Evolutionary conservation across 305 asterid genomes (phyloP).

Genomic region (Fraxinus ornus): DNA sequence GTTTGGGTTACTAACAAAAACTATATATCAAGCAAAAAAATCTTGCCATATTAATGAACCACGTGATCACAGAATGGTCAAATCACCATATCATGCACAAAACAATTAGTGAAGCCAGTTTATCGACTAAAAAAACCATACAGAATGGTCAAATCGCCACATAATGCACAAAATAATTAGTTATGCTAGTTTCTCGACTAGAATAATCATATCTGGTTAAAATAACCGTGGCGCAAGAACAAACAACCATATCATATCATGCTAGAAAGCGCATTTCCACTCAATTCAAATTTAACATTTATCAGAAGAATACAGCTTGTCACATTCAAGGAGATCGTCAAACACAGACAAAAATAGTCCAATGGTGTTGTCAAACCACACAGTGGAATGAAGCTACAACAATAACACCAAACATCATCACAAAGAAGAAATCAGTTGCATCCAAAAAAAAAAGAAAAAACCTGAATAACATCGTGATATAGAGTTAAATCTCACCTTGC

Average conservation of each 20-base stretch:
- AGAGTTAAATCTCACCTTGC: conserved; percentile 47
- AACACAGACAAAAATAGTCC: not conserved
- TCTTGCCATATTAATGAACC: not conserved
- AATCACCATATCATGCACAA: not conserved
- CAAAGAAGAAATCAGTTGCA: not conserved
- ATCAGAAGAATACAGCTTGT: not conserved
- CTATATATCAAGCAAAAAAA: not conserved
- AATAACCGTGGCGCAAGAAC: not conserved
- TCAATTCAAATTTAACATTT: not conserved
- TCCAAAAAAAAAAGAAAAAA: not conserved
- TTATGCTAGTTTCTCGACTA: not conserved
- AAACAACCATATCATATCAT: not conserved
- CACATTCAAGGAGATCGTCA: conserved; percentile 7
- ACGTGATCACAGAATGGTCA: not conserved
- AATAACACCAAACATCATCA: not conserved
- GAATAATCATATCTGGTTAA: not conserved
- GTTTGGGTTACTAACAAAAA: not conserved
- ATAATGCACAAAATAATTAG: not conserved
- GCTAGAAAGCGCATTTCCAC: not conserved
- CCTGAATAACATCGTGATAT: not conserved
- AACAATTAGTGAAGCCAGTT: conserved; percentile 13
- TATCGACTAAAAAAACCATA: not conserved
- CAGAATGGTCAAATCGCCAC: not conserved
- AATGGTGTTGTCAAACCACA: not conserved
- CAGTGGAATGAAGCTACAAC: conserved; percentile 6